Evolutionary conservation across 257 asterid species (phyloP), one percentile per base, ranked within the genome.

Genomic region (Asclepias syriaca): DNA sequence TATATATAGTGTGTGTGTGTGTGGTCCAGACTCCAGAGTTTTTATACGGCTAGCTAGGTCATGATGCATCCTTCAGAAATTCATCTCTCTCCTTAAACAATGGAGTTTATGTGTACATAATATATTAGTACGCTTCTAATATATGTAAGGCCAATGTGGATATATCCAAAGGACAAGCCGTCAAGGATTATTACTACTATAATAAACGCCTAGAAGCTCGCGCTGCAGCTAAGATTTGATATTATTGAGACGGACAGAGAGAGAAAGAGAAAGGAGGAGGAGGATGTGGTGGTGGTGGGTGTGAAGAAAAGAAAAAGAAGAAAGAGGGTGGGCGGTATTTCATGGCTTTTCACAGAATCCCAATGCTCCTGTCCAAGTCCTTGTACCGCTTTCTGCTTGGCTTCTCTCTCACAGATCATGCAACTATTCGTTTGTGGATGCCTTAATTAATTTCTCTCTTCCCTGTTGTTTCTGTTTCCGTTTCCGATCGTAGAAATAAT

Each of bases 351-450:
- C 39, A 12, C 89, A 77, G 96, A 89, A 87, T 91, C 94, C 94
- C 90, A 78, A 87, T 82, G 94, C 82, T 74, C 18, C 78, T 88
- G 95, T 86, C 87, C 71, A 75, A 85, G 77, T 84, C 82, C 66
- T 74, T 50, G 75, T 85, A 79, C 74, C 84, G 69, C 84, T 85
- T 68, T 90, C 90, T 76, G 75, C 79, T 90, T 88, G 96, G 88
- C 85, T 79, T 89, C 75, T 87, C 81, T 71, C 75, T 87, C 81
- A 69, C 9, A 40, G 39, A 60, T 71, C 48, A 64, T 55, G 66
- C 57, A 51, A 53, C 69, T 54, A 11, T 63, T 39, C 49, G 32
- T 70, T 55, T 70, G 53, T 56, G 24, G 27, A 50, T 51, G 27
- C 1, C 39, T 34, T 34, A 34, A 34, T 68, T 24, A 9, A 46